Conservation (phyloP, 768 basidiomycete species). For the Lanmaoa rubissima region DNA sequence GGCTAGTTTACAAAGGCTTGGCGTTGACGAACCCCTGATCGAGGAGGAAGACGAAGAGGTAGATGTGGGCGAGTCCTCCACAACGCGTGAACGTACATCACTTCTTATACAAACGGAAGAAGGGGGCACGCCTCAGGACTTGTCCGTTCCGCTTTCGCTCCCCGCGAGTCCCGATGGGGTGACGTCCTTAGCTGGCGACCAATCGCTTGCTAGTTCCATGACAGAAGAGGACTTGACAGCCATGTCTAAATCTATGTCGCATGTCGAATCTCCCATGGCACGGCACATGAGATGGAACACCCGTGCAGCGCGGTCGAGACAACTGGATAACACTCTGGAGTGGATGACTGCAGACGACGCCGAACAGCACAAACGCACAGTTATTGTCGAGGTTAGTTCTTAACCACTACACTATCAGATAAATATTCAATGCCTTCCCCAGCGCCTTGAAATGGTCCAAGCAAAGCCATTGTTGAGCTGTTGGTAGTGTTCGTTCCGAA, state of each 20-base stretch:
- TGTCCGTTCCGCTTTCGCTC: constrained; percentile 45
- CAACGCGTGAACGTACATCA: constrained; percentile 14
- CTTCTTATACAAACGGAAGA: constrained; percentile 33
- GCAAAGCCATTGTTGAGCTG: constrained; percentile 69
- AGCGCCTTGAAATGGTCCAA: constrained; percentile 76
- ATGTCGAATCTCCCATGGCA: constrained; percentile 53
- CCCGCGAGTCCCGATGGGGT: constrained; percentile 54
- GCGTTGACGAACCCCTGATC: constrained; percentile 51
- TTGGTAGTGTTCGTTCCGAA: constrained; percentile 44
- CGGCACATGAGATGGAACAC: constrained; percentile 38
- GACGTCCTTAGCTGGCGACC: constrained; percentile 54
- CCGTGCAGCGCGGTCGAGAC: constrained; percentile 26
- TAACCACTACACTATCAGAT: not conserved
- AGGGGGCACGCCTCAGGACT: constrained; percentile 12
- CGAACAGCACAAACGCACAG: constrained; percentile 51
- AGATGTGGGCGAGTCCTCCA: constrained; percentile 60
- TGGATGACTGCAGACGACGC: constrained; percentile 43
- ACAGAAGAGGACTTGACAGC: constrained; percentile 69
- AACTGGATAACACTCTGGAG: constrained; percentile 37
- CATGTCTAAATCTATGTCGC: constrained; percentile 76
- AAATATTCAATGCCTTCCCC: constrained; percentile 2
- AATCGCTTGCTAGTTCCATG: constrained; percentile 52
- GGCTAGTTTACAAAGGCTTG: constrained; percentile 73
- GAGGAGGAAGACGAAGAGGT: constrained; percentile 53
- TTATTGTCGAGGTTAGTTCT: constrained; percentile 66